A percentile compares a stretch with the other conserved stretches of the same genome.
Conservation (phyloP, 805 yeast genomes). For the Tetrapisispora fleetii region DNA sequence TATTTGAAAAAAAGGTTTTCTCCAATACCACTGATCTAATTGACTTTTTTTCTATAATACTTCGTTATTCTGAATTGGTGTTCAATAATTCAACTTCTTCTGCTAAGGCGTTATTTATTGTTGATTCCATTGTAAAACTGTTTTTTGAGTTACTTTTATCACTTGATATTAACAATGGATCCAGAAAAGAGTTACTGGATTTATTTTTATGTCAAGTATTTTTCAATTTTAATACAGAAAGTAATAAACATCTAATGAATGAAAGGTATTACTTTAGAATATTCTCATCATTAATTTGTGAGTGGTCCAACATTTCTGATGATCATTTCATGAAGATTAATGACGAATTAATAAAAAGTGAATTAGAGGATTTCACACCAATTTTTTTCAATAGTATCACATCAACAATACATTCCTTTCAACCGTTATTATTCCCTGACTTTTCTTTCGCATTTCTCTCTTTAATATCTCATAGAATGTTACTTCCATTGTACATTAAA, state of each 20-base stretch:
- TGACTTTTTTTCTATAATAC: conserved; percentile 63
- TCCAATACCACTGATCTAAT: conserved; percentile 52
- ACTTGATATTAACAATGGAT: conserved; percentile 40
- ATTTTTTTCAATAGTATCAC: conserved; percentile 53
- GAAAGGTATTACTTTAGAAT: conserved; percentile 87
- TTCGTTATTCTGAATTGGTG: conserved; percentile 61
- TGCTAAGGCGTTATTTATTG: conserved; percentile 61
- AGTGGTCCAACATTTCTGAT: conserved; percentile 46
- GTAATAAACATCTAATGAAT: conserved; percentile 59
- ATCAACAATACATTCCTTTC: conserved; percentile 59
- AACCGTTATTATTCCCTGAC: conserved; percentile 87
- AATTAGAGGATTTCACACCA: conserved; percentile 36
- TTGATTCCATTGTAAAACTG: conserved; percentile 76
- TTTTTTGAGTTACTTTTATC: conserved; percentile 49
- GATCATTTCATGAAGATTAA: conserved; percentile 20
- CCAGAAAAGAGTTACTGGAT: conserved; percentile 40
- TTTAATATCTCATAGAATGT: conserved; percentile 76
- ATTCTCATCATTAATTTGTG: conserved; percentile 67
- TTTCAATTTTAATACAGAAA: conserved; percentile 66
- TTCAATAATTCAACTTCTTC: conserved; percentile 49
- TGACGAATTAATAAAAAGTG: conserved; percentile 21
- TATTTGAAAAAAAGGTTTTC: conserved; percentile 55
- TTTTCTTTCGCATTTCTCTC: conserved; percentile 93
- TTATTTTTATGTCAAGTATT: conserved; percentile 53
- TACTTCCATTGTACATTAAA: conserved; percentile 65